phyloP scores from a whole-genome alignment of 306 rosid species.

The Vigna angularis region DNA sequence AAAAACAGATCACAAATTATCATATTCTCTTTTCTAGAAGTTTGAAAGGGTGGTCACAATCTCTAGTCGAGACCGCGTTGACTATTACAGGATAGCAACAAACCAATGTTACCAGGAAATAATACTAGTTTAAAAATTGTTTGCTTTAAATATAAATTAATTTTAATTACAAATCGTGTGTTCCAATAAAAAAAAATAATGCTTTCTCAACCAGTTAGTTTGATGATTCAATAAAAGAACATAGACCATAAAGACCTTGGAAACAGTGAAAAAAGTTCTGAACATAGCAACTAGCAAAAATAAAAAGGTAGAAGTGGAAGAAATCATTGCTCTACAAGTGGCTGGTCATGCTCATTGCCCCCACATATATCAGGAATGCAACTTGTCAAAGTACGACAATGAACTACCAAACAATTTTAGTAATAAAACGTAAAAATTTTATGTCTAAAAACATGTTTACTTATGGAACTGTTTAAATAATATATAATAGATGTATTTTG shows the following conservation, averaged over 20 bases:
- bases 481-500: background rate
- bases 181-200: background rate
- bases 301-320: slow-evolving; percentile 45
- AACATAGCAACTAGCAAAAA: slow-evolving; percentile 20
- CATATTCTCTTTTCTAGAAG: background rate
- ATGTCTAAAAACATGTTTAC: background rate
- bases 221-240: slow-evolving; percentile 14
- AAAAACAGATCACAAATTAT: slow-evolving; percentile 34
- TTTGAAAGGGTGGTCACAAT: background rate
- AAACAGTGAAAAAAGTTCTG: slow-evolving; percentile 33
- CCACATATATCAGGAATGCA: slow-evolving; percentile 28
- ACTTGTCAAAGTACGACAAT: slow-evolving; percentile 37
- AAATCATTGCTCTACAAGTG: slow-evolving; percentile 31
- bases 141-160: background rate
- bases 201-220: background rate
- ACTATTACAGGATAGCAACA: background rate
- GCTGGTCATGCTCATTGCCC: slow-evolving; percentile 31
- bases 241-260: slow-evolving; percentile 9
- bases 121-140: slow-evolving; percentile 20
- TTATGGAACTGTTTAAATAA: background rate
- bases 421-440: background rate
- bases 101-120: background rate
- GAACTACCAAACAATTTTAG: slow-evolving; percentile 13
- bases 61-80: slow-evolving; percentile 1
- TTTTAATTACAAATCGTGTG: background rate